These are phyloP conservation scores for Syncephalastrum monosporum DNA, from an alignment of 371 early-diverging fungal genomes.

Conservation along the genomic window DNA sequence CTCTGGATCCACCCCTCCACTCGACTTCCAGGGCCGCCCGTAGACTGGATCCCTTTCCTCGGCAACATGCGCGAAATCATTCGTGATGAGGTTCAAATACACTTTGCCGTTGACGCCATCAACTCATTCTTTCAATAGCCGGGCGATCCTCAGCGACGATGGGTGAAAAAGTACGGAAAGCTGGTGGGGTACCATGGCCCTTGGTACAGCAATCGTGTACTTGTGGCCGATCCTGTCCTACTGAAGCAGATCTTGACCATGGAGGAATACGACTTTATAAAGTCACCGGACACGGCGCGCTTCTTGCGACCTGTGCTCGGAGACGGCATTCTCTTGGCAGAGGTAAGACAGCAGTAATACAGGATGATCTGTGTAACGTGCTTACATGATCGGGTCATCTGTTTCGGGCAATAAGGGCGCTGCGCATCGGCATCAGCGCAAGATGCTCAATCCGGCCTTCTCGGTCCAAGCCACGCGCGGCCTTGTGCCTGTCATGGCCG, in stretches of 20 bases:
- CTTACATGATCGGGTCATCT: too few species aligned
- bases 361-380: too few species aligned
- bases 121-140: conserved; percentile 16
- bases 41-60: conserved; percentile 45
- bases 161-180: conserved; percentile 55
- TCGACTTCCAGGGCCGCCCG: conserved; percentile 59
- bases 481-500: conserved; percentile 45
- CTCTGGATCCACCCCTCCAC: conserved; percentile 50
- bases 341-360: conserved; percentile 16
- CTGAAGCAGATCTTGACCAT: conserved; percentile 52
- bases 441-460: conserved; percentile 67
- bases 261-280: conserved; percentile 53
- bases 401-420: conserved; percentile 30
- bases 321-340: conserved; percentile 53
- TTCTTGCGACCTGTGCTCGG: conserved; percentile 48
- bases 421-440: conserved; percentile 59
- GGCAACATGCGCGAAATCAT: conserved; percentile 54
- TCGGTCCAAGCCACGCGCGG: conserved; percentile 44
- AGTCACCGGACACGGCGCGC: conserved; percentile 24
- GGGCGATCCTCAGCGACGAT: conserved; percentile 42
- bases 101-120: background rate
- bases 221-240: conserved; percentile 50
- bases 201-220: conserved; percentile 43
- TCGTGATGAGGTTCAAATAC: conserved; percentile 27
- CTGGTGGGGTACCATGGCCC: conserved; percentile 46